A percentile compares a stretch with the other conserved stretches of the same genome.
Conservation (phyloP, 257 asterid genomes). For the Forsythia suspensa region DNA sequence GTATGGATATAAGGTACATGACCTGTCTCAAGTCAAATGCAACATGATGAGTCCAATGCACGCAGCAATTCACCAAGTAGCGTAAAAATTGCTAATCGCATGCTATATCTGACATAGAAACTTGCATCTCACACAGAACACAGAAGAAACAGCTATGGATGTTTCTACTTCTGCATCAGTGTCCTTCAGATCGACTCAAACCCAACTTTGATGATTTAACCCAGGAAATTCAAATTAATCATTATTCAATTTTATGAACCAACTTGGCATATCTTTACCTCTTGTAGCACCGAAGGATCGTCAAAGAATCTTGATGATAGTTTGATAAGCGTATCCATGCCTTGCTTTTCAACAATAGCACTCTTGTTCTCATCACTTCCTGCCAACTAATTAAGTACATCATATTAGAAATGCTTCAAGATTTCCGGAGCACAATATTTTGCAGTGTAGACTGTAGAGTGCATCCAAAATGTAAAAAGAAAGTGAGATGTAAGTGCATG, state of each 20-base stretch:
- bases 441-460: constrained; percentile 5
- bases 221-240: neutral
- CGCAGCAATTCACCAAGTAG: neutral
- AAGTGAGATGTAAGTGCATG: neutral
- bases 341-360: constrained; percentile 73
- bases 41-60: constrained; percentile 1
- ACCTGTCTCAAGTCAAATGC: constrained; percentile 44
- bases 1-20: constrained; percentile 64
- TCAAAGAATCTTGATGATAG: constrained; percentile 74
- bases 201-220: neutral
- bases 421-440: neutral
- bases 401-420: constrained; percentile 21
- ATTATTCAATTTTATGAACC: neutral
- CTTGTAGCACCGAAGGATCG: constrained; percentile 78
- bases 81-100: neutral
- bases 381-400: constrained; percentile 64
- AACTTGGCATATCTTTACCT: constrained; percentile 41
- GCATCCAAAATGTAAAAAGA: neutral
- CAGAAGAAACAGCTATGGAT: neutral
- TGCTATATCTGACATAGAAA: neutral
- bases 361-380: constrained; percentile 89
- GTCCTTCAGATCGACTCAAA: neutral
- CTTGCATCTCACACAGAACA: neutral
- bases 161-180: neutral
- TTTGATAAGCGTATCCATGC: constrained; percentile 70